phyloP scores from a whole-genome alignment of 2,329 filamentous ascomycete species.

The Aspergillus caelatus region DNA sequence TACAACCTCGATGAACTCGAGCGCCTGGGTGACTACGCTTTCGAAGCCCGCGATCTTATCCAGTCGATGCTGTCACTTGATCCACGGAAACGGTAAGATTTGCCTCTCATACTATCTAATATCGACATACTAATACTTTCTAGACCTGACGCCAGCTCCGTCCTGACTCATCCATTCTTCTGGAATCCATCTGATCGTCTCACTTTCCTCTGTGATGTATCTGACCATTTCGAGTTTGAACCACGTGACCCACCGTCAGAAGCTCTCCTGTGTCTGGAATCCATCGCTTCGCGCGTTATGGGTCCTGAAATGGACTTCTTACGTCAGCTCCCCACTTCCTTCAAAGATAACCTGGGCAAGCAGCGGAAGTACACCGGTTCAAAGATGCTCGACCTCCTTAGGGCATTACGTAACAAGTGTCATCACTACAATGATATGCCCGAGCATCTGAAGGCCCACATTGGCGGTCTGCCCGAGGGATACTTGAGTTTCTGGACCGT shows the following conservation, averaged over 20 bases:
- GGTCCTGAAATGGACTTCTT: constrained; percentile 75
- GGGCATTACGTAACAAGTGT: constrained; percentile 91
- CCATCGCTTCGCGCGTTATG: constrained; percentile 46
- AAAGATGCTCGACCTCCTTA: constrained; percentile 79
- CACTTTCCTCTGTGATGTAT: constrained; percentile 92
- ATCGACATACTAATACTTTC: constrained; percentile 14
- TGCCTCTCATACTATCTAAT: not conserved
- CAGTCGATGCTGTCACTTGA: constrained; percentile 73
- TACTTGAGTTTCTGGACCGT: constrained; percentile 84
- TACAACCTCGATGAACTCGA: constrained; percentile 73
- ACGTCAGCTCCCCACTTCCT: constrained; percentile 72
- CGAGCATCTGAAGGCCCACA: constrained; percentile 70
- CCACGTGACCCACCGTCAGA: constrained; percentile 77
- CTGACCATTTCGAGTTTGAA: constrained; percentile 95
- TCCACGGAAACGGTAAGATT: constrained; percentile 59
- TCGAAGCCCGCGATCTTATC: constrained; percentile 86
- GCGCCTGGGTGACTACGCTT: constrained; percentile 77
- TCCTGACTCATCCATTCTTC: constrained; percentile 95
- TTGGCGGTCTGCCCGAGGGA: constrained; percentile 75
- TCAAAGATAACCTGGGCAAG: constrained; percentile 87
- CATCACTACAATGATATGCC: constrained; percentile 98
- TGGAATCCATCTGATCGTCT: constrained; percentile 89
- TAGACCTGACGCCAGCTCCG: constrained; percentile 71
- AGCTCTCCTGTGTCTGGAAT: constrained; percentile 63
- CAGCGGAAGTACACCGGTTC: constrained; percentile 92